Evolutionary conservation across 805 yeast species (phyloP), one percentile per base, ranked within the genome.

Genomic region (Groenewaldozyma tartarivorans): DNA sequence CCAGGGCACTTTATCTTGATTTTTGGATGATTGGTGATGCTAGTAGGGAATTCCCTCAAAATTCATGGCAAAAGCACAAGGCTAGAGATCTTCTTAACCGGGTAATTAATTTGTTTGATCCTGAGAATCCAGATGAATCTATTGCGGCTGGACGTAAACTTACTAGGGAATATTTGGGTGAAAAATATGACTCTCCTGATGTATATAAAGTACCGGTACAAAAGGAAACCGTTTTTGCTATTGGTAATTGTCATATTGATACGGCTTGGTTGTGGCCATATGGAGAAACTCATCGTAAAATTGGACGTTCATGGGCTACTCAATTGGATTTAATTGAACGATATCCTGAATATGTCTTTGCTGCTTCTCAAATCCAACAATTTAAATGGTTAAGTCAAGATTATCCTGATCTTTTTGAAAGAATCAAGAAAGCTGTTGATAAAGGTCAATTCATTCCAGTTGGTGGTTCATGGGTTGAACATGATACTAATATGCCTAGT

Each of bases 231-330:
- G 95, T 88, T 7, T 81, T 67, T 60, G 95, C 84, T 5, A 72
- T 92, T 49, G 98, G 98, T 33, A 84, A 92, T 58, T 92, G 97
- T 59, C 97, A 88, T 60, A 88, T 88, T 51, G 98, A 90, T 56
- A 90, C 97, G 15, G 97, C 97, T 13, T 90, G 98, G 98, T 69
- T 87, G 44, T 90, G 98, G 98, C 97, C 96, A n/a, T 90, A 81
- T 67, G 96, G 95, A 2, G 96, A 92, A 58, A 86, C 97, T 1
- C 80, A 83, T 52, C 74, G 97, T 39, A 90, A 90, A 57, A 76
- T 90, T 41, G 95, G 88, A 2, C 72, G 98, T 49, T 85, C 95
- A 4, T 90, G 97, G 97, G 79, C 95, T 0, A 77, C 95, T 6
- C 98, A 90, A 64, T 66, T 90, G 39, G 79, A 85, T 41, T 62